Conservation (phyloP, 2,329 filamentous ascomycete genomes). For the Macrophomina phaseolina region DNA sequence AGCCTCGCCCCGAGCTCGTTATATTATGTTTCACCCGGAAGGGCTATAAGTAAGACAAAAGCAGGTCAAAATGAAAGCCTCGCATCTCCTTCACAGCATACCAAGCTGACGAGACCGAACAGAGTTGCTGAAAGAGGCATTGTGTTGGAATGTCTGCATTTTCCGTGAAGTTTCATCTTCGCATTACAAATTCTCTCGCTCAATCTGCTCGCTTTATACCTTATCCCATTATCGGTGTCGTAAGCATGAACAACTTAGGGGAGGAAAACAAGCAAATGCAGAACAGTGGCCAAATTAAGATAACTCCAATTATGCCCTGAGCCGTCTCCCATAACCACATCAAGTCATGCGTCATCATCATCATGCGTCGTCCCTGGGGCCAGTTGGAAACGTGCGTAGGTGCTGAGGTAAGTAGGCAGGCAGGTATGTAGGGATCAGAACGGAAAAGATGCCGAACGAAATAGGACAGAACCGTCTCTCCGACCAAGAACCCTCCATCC, state of each 20-base stretch:
- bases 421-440: not conserved
- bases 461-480: not conserved
- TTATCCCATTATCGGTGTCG: constrained; percentile 1
- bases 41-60: no score
- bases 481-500: not conserved
- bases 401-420: not conserved
- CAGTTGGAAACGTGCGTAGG: not conserved
- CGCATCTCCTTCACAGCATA: no score
- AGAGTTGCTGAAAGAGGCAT: not conserved
- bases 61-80: no score
- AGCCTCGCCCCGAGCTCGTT: no score
- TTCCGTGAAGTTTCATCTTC: not conserved
- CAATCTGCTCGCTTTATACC: not conserved
- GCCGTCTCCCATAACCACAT: not conserved
- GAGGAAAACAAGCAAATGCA: not conserved
- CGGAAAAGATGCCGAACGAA: not conserved
- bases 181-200: not conserved
- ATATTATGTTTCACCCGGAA: no score
- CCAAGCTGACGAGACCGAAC: not conserved
- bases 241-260: not conserved
- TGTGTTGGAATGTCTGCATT: not conserved
- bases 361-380: not conserved
- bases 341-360: constrained; percentile 3
- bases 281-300: not conserved
- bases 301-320: not conserved